A percentile compares a stretch with the other conserved stretches of the same genome.
These are phyloP conservation scores for Dysphania ambrosioides DNA, from an alignment of 148 eudicot genomes.

Conservation along the genomic window DNA sequence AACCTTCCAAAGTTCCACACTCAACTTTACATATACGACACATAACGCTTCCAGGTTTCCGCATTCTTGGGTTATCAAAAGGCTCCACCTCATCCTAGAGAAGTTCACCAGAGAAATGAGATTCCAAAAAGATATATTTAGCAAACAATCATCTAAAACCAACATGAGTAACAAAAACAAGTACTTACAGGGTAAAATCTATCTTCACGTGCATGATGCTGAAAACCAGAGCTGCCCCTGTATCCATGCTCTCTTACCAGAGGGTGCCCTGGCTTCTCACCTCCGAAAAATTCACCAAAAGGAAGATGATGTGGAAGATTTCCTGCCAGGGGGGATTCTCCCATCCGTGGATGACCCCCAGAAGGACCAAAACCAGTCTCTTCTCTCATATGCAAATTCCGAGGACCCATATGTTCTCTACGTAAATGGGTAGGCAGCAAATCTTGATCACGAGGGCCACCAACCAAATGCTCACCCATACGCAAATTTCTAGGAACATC, in stretches of 20 bases:
- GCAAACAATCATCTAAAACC: slow-evolving; percentile 3
- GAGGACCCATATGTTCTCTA: slow-evolving; percentile 51
- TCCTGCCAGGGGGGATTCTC: slow-evolving; percentile 51
- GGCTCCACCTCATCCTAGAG: slow-evolving; percentile 62
- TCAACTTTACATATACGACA: slow-evolving; percentile 91
- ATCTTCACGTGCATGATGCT: slow-evolving; percentile 41
- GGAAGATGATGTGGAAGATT: slow-evolving; percentile 46
- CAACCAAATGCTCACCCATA: slow-evolving; percentile 31
- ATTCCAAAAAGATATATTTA: neutral
- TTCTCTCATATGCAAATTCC: slow-evolving; percentile 41
- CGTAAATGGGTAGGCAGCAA: slow-evolving; percentile 38
- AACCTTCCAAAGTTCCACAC: slow-evolving; percentile 87
- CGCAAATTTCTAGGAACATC: slow-evolving; percentile 43
- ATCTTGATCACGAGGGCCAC: slow-evolving; percentile 34
- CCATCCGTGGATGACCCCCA: slow-evolving; percentile 43
- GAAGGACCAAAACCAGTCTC: slow-evolving; percentile 49
- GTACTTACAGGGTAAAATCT: slow-evolving; percentile 58
- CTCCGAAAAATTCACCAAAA: slow-evolving; percentile 53
- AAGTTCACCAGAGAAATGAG: slow-evolving; percentile 19
- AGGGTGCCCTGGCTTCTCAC: slow-evolving; percentile 48
- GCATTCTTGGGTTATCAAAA: slow-evolving; percentile 60
- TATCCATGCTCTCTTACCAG: slow-evolving; percentile 67
- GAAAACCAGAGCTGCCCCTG: slow-evolving; percentile 50
- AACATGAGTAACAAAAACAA: neutral
- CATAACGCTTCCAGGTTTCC: slow-evolving; percentile 60